A percentile compares a stretch with the other conserved stretches of the same genome.
phyloP scores from a whole-genome alignment of 2,329 filamentous ascomycete species.

The Phaeosphaeriaceae sp. region DNA sequence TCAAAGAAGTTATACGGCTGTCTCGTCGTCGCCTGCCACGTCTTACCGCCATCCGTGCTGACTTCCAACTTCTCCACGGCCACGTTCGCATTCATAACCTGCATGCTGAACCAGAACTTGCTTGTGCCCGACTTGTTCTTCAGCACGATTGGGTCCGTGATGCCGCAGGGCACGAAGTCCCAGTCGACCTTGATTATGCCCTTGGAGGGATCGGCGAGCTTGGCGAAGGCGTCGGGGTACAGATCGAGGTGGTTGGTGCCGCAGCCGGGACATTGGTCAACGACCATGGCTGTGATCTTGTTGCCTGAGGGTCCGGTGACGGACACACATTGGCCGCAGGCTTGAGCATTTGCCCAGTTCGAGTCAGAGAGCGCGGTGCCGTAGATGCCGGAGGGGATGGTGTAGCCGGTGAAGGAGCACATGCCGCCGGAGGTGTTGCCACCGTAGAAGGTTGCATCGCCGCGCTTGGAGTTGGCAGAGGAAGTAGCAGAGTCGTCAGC shows the following conservation, averaged over 20 bases:
- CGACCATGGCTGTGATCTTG: slow-evolving; percentile 69
- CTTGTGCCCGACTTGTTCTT: slow-evolving; percentile 63
- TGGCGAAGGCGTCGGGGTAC: slow-evolving; percentile 59
- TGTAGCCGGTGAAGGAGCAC: slow-evolving; percentile 70
- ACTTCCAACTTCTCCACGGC: slow-evolving; percentile 65
- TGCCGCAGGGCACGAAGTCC: slow-evolving; percentile 60
- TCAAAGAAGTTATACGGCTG: slow-evolving; percentile 66
- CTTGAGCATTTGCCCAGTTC: slow-evolving; percentile 62
- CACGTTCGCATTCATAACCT: slow-evolving; percentile 69
- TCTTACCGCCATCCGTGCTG: slow-evolving; percentile 64
- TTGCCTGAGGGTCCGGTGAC: slow-evolving; percentile 66
- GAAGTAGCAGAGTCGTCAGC: slow-evolving; percentile 2
- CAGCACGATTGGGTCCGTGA: slow-evolving; percentile 57
- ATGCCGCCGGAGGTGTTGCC: slow-evolving; percentile 62
- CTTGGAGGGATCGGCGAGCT: slow-evolving; percentile 52
- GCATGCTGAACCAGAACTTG: slow-evolving; percentile 65
- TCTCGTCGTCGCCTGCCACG: slow-evolving; percentile 65
- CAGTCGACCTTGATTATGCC: slow-evolving; percentile 61
- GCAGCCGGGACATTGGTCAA: slow-evolving; percentile 65
- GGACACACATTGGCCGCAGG: slow-evolving; percentile 67
- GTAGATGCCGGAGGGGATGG: slow-evolving; percentile 63
- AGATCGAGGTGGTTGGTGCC: slow-evolving; percentile 63
- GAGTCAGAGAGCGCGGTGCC: slow-evolving; percentile 68
- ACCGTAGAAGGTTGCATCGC: slow-evolving; percentile 47
- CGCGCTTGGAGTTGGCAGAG: slow-evolving; percentile 22